Base-by-base conservation (phyloP, 768 basidiomycete genomes). In the Tricholoma flavovirens region DNA sequence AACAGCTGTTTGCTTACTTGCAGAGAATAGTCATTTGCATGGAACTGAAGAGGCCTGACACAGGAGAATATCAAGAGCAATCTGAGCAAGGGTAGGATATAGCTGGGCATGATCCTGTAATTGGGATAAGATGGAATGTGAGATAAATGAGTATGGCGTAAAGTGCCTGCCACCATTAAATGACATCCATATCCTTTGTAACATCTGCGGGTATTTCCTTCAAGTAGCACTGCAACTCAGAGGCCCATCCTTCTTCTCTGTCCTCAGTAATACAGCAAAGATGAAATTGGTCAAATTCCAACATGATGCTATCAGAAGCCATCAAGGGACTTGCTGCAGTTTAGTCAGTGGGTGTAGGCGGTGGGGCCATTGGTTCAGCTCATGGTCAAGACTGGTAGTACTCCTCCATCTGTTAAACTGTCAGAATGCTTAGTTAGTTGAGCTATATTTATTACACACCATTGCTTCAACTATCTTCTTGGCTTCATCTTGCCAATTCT, bases 11-110 rank as follows among this genome's bases (percentile, higher is more conserved):
- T 53, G 51, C 35, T 57, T 57, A 42, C 51, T 40, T 9, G 30
- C 15, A 7, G 56, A 57, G 51, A 63, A 65, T 3, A 65, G 26
- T 11, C 51, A 53, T 51, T 65, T 59, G 26, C 62, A 63, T 1
- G 60, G 62, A 38, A 64, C 63, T 12, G 62, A 60, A 12, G 57
- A 64, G 15, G 61, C 62, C 42, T 64, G 63, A 21, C 43, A 48
- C 17, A 62, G 61, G 10, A 64, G 53, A 26, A 63, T 40, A 45
- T 64, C 60, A 17, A 64, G 50, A 0, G 61, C 57, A 24, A 64
- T 59, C 7, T 52, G 56, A 4, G 49, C 57, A 35, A 63, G 53
- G 45, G 57, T 59, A 17, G 63, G 63, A 38, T 62, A 60, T 30
- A 48, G 29, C 15, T 42, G 32, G 0, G 30, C 19, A 38, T 59